Conservation (phyloP, 352 stramenopile species). For the Phytophthora pinifolia region DNA sequence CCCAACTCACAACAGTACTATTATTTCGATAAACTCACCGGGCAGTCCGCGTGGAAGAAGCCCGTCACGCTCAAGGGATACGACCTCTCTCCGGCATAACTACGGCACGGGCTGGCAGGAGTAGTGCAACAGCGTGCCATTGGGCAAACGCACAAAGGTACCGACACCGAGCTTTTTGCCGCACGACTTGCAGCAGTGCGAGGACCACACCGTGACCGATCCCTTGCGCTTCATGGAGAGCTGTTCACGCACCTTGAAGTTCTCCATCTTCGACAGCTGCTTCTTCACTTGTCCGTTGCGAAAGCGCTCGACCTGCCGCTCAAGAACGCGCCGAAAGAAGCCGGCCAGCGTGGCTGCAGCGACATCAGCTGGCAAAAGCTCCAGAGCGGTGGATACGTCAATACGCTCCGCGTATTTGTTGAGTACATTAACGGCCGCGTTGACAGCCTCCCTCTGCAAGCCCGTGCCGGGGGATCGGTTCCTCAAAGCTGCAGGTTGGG, state of each 20-base stretch:
- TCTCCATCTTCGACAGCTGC: conserved; percentile 88
- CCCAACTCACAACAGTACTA: conserved; percentile 66
- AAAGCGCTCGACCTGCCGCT: conserved; percentile 70
- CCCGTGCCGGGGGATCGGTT: conserved; percentile 18
- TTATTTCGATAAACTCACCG: conserved; percentile 80
- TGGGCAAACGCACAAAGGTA: conserved; percentile 70
- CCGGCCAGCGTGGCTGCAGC: conserved; percentile 43
- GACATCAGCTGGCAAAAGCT: conserved; percentile 67
- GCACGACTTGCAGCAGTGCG: conserved; percentile 70
- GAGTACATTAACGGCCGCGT: conserved; percentile 68
- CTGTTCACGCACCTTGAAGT: conserved; percentile 74
- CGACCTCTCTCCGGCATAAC: conserved; percentile 36
- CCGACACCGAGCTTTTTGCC: conserved; percentile 67
- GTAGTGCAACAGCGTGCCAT: conserved; percentile 68
- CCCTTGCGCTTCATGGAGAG: conserved; percentile 67
- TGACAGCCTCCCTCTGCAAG: conserved; percentile 57
- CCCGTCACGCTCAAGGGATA: conserved; percentile 51
- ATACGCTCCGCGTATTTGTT: conserved; percentile 86
- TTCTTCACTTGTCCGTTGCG: conserved; percentile 86
- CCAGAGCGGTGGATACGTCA: conserved; percentile 73
- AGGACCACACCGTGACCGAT: conserved; percentile 75
- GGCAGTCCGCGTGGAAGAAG: conserved; percentile 78
- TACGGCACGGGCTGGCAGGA: conserved; percentile 58
- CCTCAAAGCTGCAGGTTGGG: conserved; percentile 21
- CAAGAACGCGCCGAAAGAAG: conserved; percentile 76